A percentile compares a stretch with the other conserved stretches of the same genome.
Conservation (phyloP, 805 yeast genomes). For the Yamadazyma tumulicola region DNA sequence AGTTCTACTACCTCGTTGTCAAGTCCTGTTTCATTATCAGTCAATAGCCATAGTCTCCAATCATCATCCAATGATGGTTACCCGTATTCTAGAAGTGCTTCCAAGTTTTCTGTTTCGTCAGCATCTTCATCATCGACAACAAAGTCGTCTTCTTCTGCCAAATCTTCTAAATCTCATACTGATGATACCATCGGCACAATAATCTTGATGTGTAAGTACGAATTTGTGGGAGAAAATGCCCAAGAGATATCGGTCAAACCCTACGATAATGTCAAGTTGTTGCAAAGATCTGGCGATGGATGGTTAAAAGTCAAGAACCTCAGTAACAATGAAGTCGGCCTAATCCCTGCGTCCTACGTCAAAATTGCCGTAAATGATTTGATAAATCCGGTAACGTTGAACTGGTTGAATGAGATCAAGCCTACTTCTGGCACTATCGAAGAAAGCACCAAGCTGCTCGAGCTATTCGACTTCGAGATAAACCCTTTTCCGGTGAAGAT, state of each 20-base stretch:
- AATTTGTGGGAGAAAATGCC: conserved; percentile 24
- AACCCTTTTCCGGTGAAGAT: conserved; percentile 13
- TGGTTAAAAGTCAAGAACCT: conserved; percentile 34
- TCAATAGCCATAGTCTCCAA: no score
- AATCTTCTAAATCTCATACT: no score
- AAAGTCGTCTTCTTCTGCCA: not conserved
- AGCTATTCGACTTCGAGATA: conserved; percentile 14
- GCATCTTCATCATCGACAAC: not conserved
- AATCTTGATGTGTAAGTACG: conserved; percentile 28
- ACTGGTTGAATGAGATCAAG: conserved; percentile 26
- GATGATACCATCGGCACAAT: conserved; percentile 12
- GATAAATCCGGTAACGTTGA: conserved; percentile 26
- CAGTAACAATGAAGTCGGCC: conserved; percentile 22
- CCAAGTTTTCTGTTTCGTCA: conserved; percentile 2
- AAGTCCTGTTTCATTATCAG: no score
- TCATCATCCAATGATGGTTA: no score
- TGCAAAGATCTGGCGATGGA: conserved; percentile 38
- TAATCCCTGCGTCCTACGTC: conserved; percentile 38
- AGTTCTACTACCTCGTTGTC: no score
- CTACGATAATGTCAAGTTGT: conserved; percentile 27
- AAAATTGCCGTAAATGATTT: conserved; percentile 38
- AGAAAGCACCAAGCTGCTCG: conserved; percentile 4
- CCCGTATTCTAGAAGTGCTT: no score
- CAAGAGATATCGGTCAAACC: conserved; percentile 26
- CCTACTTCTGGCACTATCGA: conserved; percentile 1